These are phyloP conservation scores for Pichia sorboxylosa DNA, from an alignment of 1,139 yeast genomes.

Conservation along the genomic window DNA sequence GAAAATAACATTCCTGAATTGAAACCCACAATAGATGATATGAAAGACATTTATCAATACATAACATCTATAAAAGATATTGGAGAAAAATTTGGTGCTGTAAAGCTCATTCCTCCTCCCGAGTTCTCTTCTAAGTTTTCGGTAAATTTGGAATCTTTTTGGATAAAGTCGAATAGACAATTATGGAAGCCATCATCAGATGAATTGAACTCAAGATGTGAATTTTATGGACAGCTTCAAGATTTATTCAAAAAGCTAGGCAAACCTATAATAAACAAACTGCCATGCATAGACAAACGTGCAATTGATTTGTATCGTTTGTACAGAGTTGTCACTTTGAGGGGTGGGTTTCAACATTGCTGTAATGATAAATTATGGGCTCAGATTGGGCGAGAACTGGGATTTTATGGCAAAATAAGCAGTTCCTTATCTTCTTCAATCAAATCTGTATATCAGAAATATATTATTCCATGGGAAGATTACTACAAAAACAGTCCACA, in stretches of 20 bases:
- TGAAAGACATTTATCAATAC: slow-evolving; percentile 31
- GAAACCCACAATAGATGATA: slow-evolving; percentile 17
- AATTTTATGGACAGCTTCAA: slow-evolving; percentile 26
- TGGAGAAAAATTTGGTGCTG: slow-evolving; percentile 57
- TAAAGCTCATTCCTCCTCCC: slow-evolving; percentile 51
- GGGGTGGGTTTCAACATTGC: slow-evolving; percentile 51
- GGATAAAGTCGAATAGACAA: slow-evolving; percentile 49
- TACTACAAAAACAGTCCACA: slow-evolving; percentile 1
- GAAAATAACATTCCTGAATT: slow-evolving; percentile 19
- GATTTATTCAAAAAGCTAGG: slow-evolving; percentile 23
- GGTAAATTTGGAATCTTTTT: slow-evolving; percentile 41
- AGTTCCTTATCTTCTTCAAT: slow-evolving; percentile 62
- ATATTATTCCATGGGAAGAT: slow-evolving; percentile 20
- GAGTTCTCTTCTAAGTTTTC: slow-evolving; percentile 28
- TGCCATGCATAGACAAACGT: slow-evolving; percentile 48
- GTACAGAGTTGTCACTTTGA: slow-evolving; percentile 36
- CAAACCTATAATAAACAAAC: slow-evolving; percentile 18
- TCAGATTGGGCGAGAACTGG: slow-evolving; percentile 62
- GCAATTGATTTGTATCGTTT: slow-evolving; percentile 44
- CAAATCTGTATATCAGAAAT: slow-evolving; percentile 41
- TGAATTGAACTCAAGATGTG: slow-evolving; percentile 23
- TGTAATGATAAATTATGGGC: slow-evolving; percentile 50
- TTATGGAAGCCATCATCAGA: slow-evolving; percentile 29
- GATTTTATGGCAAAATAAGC: slow-evolving; percentile 58
- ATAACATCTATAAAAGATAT: slow-evolving; percentile 35